These are phyloP conservation scores for Hymenoscyphus albidus DNA, from an alignment of 2,329 filamentous ascomycete species.

Conservation along the genomic window DNA sequence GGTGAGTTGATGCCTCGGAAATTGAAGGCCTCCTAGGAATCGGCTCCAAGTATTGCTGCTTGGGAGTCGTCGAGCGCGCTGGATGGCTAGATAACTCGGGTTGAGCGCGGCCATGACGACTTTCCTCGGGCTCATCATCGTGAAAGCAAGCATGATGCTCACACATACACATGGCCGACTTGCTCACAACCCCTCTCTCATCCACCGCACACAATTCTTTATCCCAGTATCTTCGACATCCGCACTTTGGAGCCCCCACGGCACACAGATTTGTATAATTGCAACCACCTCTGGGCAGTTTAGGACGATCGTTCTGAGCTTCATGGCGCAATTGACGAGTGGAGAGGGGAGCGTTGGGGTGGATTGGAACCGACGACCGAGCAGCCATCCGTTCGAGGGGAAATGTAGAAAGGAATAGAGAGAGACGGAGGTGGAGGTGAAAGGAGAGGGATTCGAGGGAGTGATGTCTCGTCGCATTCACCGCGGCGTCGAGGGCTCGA, in stretches of 20 bases:
- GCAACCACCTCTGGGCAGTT: constrained; percentile 47
- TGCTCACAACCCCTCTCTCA: constrained; percentile 9
- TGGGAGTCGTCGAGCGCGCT: constrained; percentile 3
- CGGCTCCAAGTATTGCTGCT: background rate
- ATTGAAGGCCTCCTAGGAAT: background rate
- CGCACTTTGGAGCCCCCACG: constrained; percentile 44
- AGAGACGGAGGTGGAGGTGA: constrained; percentile 14
- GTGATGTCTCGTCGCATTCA: constrained; percentile 26
- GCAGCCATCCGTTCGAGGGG: constrained; percentile 29
- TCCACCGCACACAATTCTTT: constrained; percentile 31
- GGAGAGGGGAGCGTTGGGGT: constrained; percentile 32
- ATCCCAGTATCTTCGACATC: constrained; percentile 51
- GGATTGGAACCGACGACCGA: constrained; percentile 18
- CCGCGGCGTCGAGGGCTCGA: constrained; percentile 13
- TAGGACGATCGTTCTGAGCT: constrained; percentile 16
- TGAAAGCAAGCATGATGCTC: constrained; percentile 57
- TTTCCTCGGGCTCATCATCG: constrained; percentile 28
- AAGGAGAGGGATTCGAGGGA: constrained; percentile 2
- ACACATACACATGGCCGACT: constrained; percentile 44
- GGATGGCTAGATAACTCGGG: constrained; percentile 15
- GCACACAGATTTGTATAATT: constrained; percentile 46
- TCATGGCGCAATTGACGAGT: constrained; percentile 25
- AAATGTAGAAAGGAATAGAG: background rate
- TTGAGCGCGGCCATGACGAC: constrained; percentile 9
- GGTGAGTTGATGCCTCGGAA: background rate